Evolutionary conservation across 371 early-diverging fungal species (phyloP).

Genomic region (Mortierella sp.): DNA sequence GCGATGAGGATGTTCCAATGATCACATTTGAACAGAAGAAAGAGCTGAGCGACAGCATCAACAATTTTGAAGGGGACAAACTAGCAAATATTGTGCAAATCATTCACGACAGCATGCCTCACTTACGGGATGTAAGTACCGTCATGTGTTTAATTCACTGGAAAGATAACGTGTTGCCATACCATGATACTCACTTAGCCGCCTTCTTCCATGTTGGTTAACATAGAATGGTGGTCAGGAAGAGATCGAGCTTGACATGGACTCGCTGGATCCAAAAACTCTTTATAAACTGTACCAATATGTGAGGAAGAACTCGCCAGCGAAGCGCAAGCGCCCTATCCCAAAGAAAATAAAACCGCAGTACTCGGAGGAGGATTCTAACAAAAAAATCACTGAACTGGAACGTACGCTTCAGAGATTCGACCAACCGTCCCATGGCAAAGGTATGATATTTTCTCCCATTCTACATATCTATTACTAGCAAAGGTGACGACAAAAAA

Average conservation of each 20-base stretch:
- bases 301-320: conserved; percentile 70
- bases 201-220: neutral
- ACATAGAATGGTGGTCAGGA: conserved; percentile 75
- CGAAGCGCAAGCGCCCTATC: conserved; percentile 22
- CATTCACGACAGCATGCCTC: conserved; percentile 88
- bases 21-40: conserved; percentile 93
- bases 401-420: conserved; percentile 75
- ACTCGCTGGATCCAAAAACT: conserved; percentile 86
- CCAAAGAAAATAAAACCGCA: conserved; percentile 61
- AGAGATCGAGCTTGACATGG: conserved; percentile 97
- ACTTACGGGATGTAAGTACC: conserved; percentile 73
- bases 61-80: conserved; percentile 80
- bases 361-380: conserved; percentile 65
- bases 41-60: conserved; percentile 88
- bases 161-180: neutral
- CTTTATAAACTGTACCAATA: conserved; percentile 89
- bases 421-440: conserved; percentile 48
- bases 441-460: conserved; percentile 17
- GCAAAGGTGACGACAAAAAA: neutral
- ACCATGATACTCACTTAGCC: neutral
- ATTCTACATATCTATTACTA: neutral
- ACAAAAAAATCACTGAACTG: conserved; percentile 71
- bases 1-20: conserved; percentile 60
- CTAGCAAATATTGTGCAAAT: conserved; percentile 86
- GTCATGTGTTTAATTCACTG: neutral